Conservation (phyloP, 768 basidiomycete genomes). For the Tubosaeta sp. region DNA sequence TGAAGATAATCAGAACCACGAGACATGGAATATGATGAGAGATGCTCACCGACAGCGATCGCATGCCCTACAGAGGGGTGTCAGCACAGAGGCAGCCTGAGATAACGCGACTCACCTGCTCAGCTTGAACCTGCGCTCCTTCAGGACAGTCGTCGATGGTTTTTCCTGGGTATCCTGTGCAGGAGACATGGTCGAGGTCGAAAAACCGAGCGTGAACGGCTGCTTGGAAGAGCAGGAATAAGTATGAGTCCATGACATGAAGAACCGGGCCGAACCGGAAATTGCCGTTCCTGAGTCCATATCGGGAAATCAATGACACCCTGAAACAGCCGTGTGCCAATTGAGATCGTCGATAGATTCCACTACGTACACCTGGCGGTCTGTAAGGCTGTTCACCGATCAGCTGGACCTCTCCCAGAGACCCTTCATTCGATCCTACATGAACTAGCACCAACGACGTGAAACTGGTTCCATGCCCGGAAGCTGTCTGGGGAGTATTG, state of each 20-base stretch:
- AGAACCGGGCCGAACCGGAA: conserved; percentile 28
- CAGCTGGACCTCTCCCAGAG: conserved; percentile 8
- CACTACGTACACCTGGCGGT: too few relatives aligned
- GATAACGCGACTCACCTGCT: conserved; percentile 55
- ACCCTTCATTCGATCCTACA: conserved; percentile 9
- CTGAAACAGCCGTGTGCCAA: conserved; percentile 25
- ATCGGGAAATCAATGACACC: conserved; percentile 25
- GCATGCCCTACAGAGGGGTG: conserved; percentile 60
- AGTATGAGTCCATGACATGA: conserved; percentile 18
- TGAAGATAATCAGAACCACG: conserved; percentile 24
- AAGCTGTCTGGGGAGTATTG: conserved; percentile 7
- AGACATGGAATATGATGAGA: background rate
- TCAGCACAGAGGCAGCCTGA: conserved; percentile 3
- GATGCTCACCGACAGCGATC: conserved; percentile 80
- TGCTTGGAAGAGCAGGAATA: conserved; percentile 19
- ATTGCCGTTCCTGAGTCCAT: conserved; percentile 20
- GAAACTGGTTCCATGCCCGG: conserved; percentile 6
- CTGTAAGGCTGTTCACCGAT: conserved; percentile 19
- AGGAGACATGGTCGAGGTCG: conserved; percentile 26
- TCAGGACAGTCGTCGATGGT: conserved; percentile 49
- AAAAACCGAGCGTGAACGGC: conserved; percentile 4
- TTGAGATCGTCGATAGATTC: conserved; percentile 22
- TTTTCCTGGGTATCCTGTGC: conserved; percentile 40
- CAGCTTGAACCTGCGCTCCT: conserved; percentile 82
- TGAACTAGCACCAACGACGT: background rate